Percentiles rank a stretch among this genome's conserved stretches.
phyloP scores from a whole-genome alignment of 2,329 filamentous ascomycete genomes.

The Lachnellula hyalina region DNA sequence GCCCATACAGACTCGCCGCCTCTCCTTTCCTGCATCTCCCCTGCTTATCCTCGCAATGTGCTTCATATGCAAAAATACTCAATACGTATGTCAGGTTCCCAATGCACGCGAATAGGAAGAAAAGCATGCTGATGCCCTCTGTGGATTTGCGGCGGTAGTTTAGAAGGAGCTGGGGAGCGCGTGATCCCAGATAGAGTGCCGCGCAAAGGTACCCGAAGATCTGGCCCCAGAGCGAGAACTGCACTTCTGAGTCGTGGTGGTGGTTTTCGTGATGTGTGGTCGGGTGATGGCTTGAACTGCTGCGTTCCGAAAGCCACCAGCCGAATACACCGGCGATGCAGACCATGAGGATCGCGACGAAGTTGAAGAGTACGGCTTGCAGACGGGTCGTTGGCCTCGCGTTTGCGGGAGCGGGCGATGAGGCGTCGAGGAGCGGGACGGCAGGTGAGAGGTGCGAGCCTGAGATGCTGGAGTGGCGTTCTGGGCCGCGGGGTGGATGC shows the following conservation, averaged over 20 bases:
- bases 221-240: conserved; percentile 75
- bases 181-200: conserved; percentile 79
- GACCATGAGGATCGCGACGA: conserved; percentile 71
- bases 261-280: background rate
- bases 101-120: conserved; percentile 94
- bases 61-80: conserved; percentile 85
- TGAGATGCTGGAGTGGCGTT: conserved; percentile 42
- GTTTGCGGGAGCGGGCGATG: conserved; percentile 32
- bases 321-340: conserved; percentile 77
- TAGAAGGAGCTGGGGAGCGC: conserved; percentile 83
- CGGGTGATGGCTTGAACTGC: conserved; percentile 1
- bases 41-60: conserved; percentile 48
- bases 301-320: conserved; percentile 66
- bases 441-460: conserved; percentile 71
- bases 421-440: conserved; percentile 65
- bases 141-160: conserved; percentile 92
- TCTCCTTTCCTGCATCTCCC: conserved; percentile 59
- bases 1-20: conserved; percentile 60
- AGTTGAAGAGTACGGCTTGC: conserved; percentile 66
- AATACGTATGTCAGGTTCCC: conserved; percentile 92
- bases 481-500: conserved; percentile 36
- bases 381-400: conserved; percentile 44
- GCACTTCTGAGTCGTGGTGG: conserved; percentile 39
- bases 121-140: conserved; percentile 87
- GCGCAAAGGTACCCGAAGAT: conserved; percentile 93